These are phyloP conservation scores for Brasilioporus rufonigricans DNA, from an alignment of 768 basidiomycete genomes.

Conservation along the genomic window DNA sequence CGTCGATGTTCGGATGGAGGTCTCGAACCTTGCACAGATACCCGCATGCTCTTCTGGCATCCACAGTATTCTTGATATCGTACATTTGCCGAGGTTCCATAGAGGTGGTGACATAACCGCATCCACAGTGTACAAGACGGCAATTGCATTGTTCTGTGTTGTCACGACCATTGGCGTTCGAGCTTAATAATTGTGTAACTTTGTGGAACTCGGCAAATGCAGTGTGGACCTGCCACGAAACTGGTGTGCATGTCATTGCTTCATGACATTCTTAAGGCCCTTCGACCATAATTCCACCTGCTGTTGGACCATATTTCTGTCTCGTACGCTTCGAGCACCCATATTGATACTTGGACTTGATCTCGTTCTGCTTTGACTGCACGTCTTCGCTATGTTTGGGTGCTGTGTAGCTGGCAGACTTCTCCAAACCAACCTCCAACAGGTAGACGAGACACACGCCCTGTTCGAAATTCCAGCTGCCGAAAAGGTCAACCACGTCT, in stretches of 20 bases:
- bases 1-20: not conserved
- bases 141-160: constrained; percentile 1
- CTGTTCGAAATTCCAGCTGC: constrained; percentile 72
- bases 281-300: not conserved
- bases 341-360: too few relatives aligned
- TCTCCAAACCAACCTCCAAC: constrained; percentile 75
- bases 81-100: constrained; percentile 7
- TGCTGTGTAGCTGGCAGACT: constrained; percentile 77
- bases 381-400: constrained; percentile 43
- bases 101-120: constrained; percentile 6
- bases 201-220: constrained; percentile 6
- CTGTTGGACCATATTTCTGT: not conserved
- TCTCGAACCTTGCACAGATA: constrained; percentile 13
- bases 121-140: constrained; percentile 4
- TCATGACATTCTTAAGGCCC: constrained; percentile 13
- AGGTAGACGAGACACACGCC: constrained; percentile 82
- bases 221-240: not conserved
- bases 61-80: constrained; percentile 6
- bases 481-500: constrained; percentile 77
- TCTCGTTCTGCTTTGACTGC: too few relatives aligned
- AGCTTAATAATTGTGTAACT: too few relatives aligned
- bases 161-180: not conserved
- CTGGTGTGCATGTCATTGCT: constrained; percentile 1
- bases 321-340: not conserved
- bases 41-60: constrained; percentile 5